Evolutionary conservation across 805 yeast species (phyloP).

Genomic region (Starmerella ratchasimensis): DNA sequence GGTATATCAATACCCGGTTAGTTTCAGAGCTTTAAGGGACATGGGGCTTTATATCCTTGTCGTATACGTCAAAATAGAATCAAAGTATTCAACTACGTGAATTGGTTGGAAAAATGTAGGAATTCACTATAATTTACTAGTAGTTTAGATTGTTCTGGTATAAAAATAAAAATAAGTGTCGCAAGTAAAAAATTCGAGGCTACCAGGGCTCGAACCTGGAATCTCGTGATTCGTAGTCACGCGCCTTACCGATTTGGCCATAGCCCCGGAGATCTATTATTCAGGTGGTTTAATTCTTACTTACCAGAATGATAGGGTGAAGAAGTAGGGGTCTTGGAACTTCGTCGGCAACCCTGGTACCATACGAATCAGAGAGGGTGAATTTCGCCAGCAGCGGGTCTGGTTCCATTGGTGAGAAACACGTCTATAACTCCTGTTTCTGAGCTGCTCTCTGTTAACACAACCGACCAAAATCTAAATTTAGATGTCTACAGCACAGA

Average conservation of each 20-base stretch:
- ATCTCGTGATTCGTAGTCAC: slow-evolving; percentile 22
- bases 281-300: not conserved
- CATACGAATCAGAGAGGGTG: not conserved
- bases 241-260: slow-evolving; percentile 22
- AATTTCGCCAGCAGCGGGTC: not conserved
- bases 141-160: too few species aligned
- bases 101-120: too few species aligned
- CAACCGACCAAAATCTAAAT: slow-evolving; percentile 1
- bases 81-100: too few species aligned
- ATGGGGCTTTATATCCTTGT: too few species aligned
- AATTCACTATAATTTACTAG: too few species aligned
- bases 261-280: slow-evolving; percentile 12
- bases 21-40: too few species aligned
- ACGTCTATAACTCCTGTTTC: not conserved
- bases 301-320: too few species aligned
- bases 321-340: not conserved
- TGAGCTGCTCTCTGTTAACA: not conserved
- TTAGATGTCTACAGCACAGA: slow-evolving; percentile 12
- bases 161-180: slow-evolving; percentile 7
- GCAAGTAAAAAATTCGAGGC: too few species aligned
- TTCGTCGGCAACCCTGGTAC: not conserved
- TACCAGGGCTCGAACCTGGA: slow-evolving; percentile 21
- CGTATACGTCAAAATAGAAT: too few species aligned
- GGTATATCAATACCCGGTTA: too few species aligned
- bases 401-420: not conserved